Conservation (phyloP, 306 rosid genomes). For the Mimosa pudica region DNA sequence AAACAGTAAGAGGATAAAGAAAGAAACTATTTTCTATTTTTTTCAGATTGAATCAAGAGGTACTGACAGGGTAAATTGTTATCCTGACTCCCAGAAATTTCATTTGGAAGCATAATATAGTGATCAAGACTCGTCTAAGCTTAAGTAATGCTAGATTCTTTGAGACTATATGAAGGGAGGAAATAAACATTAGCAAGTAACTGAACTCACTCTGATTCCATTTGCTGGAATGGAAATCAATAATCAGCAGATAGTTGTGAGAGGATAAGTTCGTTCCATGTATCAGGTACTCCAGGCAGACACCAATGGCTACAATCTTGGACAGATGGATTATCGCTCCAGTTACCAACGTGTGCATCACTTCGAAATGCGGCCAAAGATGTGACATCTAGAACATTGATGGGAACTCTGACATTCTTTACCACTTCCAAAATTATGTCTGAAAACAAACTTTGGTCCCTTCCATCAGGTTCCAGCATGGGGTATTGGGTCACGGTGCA, state of each 20-base stretch:
- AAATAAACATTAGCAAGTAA: conserved; percentile 9
- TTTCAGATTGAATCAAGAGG: conserved; percentile 5
- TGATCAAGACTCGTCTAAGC: neutral
- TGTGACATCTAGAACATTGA: conserved; percentile 63
- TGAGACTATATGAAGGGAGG: neutral
- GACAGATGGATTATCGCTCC: conserved; percentile 63
- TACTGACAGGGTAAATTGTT: conserved; percentile 14
- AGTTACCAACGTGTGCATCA: conserved; percentile 82
- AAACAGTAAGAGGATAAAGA: neutral
- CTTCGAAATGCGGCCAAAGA: conserved; percentile 79
- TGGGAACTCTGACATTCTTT: conserved; percentile 51
- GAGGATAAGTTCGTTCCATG: conserved; percentile 80
- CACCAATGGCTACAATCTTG: conserved; percentile 95
- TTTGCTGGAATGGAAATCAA: conserved; percentile 40
- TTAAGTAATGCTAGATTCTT: conserved; percentile 26
- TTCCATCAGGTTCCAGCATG: conserved; percentile 47
- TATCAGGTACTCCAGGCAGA: conserved; percentile 86
- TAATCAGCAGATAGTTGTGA: conserved; percentile 50
- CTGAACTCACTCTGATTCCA: conserved; percentile 44
- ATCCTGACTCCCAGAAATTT: conserved; percentile 23
- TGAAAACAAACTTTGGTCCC: conserved; percentile 57
- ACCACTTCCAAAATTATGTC: conserved; percentile 59
- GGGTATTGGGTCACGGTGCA: conserved; percentile 65
- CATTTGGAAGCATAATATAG: neutral
- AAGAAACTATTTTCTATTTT: neutral